A percentile compares a stretch with the other conserved stretches of the same genome.
Conservation (phyloP, 2,329 filamentous ascomycete genomes). For the Acephala macrosclerotiorum region DNA sequence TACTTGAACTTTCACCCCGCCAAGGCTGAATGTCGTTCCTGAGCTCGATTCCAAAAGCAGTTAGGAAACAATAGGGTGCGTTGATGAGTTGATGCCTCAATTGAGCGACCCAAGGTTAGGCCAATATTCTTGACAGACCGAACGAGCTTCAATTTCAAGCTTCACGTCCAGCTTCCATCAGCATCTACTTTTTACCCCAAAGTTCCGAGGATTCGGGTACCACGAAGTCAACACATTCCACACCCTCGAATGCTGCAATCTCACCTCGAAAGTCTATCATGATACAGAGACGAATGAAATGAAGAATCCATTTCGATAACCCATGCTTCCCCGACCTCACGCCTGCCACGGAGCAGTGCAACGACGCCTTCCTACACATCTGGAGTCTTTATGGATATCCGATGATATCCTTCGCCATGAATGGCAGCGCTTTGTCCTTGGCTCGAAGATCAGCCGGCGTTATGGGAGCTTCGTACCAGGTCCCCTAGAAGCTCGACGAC, state of each 20-base stretch:
- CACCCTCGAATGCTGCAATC: neutral
- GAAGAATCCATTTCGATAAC: slow-evolving; percentile 22
- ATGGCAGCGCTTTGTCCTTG: slow-evolving; percentile 54
- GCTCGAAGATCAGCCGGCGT: slow-evolving; percentile 41
- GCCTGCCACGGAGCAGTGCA: slow-evolving; percentile 59
- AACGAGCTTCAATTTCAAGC: neutral
- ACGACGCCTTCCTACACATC: slow-evolving; percentile 47
- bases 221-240: neutral
- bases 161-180: neutral
- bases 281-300: slow-evolving; percentile 4
- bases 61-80: slow-evolving; percentile 1
- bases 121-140: neutral
- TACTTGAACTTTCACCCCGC: slow-evolving; percentile 13
- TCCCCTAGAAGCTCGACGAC: slow-evolving; percentile 44
- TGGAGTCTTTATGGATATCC: slow-evolving; percentile 63
- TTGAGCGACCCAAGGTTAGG: neutral
- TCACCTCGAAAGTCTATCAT: neutral
- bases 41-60: slow-evolving; percentile 11
- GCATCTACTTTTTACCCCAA: neutral
- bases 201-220: neutral
- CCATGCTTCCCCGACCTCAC: slow-evolving; percentile 56
- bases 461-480: slow-evolving; percentile 46
- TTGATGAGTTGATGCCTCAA: slow-evolving; percentile 11
- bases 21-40: slow-evolving; percentile 16
- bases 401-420: slow-evolving; percentile 61